Evolutionary conservation across 208 protist genomes (phyloP).

Genomic region (Trypanosoma lewisi): DNA sequence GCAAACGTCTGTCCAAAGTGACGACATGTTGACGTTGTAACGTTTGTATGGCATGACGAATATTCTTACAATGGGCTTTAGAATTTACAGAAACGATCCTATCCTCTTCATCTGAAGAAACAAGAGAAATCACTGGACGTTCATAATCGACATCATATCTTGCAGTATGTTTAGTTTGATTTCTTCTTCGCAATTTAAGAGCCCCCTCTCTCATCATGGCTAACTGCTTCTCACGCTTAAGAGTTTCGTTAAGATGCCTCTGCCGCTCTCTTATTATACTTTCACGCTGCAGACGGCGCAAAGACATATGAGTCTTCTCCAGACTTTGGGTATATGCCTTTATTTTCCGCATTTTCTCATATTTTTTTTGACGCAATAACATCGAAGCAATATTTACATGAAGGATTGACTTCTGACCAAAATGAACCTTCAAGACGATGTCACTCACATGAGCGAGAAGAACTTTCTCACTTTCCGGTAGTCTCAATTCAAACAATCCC

Average conservation of each 20-base stretch:
- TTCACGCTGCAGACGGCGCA: slow-evolving; percentile 10
- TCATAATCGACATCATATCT: background rate
- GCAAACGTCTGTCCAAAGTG: slow-evolving; percentile 14
- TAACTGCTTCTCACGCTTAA: slow-evolving; percentile 7
- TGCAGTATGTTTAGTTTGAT: no score
- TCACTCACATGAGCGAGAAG: slow-evolving; percentile 11
- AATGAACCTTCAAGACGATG: background rate
- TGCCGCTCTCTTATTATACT: background rate
- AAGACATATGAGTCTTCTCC: background rate
- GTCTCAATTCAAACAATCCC: slow-evolving; percentile 11
- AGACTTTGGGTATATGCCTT: background rate
- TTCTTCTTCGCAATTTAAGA: background rate
- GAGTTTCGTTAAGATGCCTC: background rate
- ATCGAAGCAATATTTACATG: background rate
- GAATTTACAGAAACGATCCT: background rate
- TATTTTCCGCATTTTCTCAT: background rate
- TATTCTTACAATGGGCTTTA: slow-evolving; percentile 14
- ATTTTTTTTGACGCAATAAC: background rate
- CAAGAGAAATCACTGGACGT: background rate
- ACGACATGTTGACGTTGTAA: slow-evolving; percentile 12
- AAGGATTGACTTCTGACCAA: background rate
- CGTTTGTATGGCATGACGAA: slow-evolving; percentile 25
- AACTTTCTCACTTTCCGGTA: background rate
- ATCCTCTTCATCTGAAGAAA: background rate
- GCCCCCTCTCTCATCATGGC: slow-evolving; percentile 1